Evolutionary conservation across 345 rosid species (phyloP), one percentile per base, ranked within the genome.

Genomic region (Turnera subulata): DNA sequence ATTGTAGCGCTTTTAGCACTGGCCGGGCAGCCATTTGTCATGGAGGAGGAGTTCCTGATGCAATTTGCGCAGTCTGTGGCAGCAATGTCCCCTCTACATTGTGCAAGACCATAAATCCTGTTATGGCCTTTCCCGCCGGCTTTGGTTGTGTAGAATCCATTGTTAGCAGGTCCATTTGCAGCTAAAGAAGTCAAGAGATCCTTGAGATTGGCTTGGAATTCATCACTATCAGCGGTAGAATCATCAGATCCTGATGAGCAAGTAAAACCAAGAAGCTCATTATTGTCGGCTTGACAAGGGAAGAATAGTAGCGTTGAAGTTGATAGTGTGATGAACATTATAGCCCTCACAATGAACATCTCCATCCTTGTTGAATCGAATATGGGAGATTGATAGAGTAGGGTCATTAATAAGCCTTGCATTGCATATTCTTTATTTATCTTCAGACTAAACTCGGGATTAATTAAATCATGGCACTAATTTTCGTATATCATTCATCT

Each of bases 31-130:
- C 48, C 48, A 0, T 40, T 52, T 19, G 46, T 23, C 2, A 9
- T 5, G n/a, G n/a, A n/a, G 22, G 62, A 62, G 15, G 68, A 33
- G n/a, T 73, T 63, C 47, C 22, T 66, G 14, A 73, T 60, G 65
- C 82, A 76, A 38, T 63, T 48, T 21, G 56, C 58, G 47, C 78
- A 80, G 15, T 61, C 60, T 20, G 59, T 10, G 11, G 32, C 49
- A 17, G 80, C 74, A 25, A 72, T 8, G 39, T 74, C 80, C 14
- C 63, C 71, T 61, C 85, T 69, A 50, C 82, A 72, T 67, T 69
- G 80, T 2, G 66, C 20, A 51, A 77, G 66, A 52, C 80, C 76
- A 19, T 69, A 72, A 57, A 77, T 51, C 61, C 37, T 74, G 56
- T 15, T 38, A 5, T 54, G 21, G 13, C 32, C 54, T 53, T 62